A percentile compares a stretch with the other conserved stretches of the same genome.
phyloP scores from a whole-genome alignment of 2,329 filamentous ascomycete genomes.

The Venturia carpophila region DNA sequence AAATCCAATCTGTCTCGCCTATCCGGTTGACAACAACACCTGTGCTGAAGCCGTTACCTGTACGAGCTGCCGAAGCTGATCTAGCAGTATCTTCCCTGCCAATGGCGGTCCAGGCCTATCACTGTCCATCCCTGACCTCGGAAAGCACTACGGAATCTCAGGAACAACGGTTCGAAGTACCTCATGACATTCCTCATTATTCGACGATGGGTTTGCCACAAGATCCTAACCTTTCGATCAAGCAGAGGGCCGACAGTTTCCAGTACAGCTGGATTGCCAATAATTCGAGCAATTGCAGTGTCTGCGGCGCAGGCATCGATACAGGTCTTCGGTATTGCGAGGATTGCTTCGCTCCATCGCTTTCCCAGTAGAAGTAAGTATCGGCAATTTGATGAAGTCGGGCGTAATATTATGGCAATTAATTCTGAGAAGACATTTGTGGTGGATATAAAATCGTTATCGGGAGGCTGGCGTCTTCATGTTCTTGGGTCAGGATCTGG shows the following conservation, averaged over 20 bases:
- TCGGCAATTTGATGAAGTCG: background rate
- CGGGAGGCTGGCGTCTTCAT: background rate
- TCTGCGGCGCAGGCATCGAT: background rate
- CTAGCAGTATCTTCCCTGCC: background rate
- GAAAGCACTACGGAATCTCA: conserved; percentile 7
- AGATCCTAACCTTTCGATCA: conserved; percentile 6
- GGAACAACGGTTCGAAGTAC: conserved; percentile 1
- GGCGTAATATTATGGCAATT: background rate
- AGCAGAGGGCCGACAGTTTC: conserved; percentile 8
- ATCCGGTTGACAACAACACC: conserved; percentile 3
- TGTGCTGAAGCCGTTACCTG: background rate
- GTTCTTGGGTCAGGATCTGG: background rate
- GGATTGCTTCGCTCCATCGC: background rate
- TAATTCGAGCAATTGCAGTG: background rate
- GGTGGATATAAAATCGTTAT: background rate
- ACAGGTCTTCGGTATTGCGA: background rate
- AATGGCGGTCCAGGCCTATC: background rate
- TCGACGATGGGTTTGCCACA: background rate
- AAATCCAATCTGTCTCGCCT: background rate
- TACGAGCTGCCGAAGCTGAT: background rate
- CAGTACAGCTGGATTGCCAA: conserved; percentile 5
- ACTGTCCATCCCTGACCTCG: conserved; percentile 10
- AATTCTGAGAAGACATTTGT: background rate
- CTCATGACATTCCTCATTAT: conserved; percentile 4
- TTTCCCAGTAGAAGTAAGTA: background rate